phyloP scores from a whole-genome alignment of 768 basidiomycete genomes.

The Collybiopsis confluens region DNA sequence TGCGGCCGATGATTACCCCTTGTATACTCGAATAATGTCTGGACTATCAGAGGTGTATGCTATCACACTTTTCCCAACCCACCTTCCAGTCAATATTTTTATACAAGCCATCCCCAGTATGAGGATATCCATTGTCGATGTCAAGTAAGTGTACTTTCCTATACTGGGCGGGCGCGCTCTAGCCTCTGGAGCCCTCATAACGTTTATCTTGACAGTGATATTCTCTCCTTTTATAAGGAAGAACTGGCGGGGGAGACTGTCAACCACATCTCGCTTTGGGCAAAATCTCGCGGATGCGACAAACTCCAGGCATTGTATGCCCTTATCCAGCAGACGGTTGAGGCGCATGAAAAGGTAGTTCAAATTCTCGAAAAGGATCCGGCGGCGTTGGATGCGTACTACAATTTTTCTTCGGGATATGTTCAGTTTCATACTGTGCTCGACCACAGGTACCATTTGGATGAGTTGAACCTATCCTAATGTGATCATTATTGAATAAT shows the following conservation, averaged over 20 bases:
- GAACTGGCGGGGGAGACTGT: slow-evolving; percentile 28
- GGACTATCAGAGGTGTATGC: slow-evolving; percentile 30
- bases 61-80: slow-evolving; percentile 29
- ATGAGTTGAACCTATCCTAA: no score
- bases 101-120: slow-evolving; percentile 35
- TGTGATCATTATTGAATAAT: no score
- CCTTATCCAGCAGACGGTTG: slow-evolving; percentile 21
- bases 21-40: slow-evolving; percentile 22
- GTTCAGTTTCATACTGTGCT: slow-evolving; percentile 11
- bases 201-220: no score
- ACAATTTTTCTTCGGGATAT: slow-evolving; percentile 16
- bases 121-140: slow-evolving; percentile 24
- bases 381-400: slow-evolving; percentile 14
- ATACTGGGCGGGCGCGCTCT: no score
- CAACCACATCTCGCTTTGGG: slow-evolving; percentile 20
- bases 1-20: slow-evolving; percentile 14
- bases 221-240: slow-evolving; percentile 39
- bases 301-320: slow-evolving; percentile 22
- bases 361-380: slow-evolving; percentile 17
- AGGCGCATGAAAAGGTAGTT: slow-evolving; percentile 18
- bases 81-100: slow-evolving; percentile 27
- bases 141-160: slow-evolving; percentile 31
- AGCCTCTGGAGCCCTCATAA: no score
- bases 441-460: no score
- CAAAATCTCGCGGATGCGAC: slow-evolving; percentile 15